A percentile compares a stretch with the other conserved stretches of the same genome.
Conservation (phyloP, 306 rosid genomes). For the Lathyrus oleraceus region DNA sequence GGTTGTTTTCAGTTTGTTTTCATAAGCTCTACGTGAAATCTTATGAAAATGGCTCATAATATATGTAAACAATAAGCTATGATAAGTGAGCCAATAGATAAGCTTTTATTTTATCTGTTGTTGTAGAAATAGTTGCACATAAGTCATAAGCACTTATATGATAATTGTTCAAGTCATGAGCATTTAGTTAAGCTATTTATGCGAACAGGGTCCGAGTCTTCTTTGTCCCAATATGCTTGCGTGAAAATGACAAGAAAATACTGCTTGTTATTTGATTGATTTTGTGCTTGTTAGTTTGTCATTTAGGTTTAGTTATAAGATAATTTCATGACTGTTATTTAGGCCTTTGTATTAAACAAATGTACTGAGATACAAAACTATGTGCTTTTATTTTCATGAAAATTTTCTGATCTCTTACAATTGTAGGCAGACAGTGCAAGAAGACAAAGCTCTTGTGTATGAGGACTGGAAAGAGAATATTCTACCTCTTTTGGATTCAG, state of each 20-base stretch:
- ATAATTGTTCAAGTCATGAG: not conserved
- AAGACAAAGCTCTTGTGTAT: conserved; percentile 60
- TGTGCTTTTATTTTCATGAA: conserved; percentile 28
- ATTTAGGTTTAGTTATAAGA: conserved; percentile 3
- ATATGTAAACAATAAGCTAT: not conserved
- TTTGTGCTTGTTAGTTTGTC: not conserved
- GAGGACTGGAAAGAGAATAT: conserved; percentile 87
- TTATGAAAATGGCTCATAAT: not conserved
- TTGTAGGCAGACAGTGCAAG: conserved; percentile 72
- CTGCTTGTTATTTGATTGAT: not conserved
- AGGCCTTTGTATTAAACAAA: not conserved
- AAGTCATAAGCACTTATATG: not conserved
- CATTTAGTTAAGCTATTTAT: not conserved
- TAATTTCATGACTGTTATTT: not conserved
- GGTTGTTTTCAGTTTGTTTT: not conserved
- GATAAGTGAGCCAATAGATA: no score
- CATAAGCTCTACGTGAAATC: not conserved
- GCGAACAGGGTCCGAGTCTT: not conserved
- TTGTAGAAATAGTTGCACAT: not conserved
- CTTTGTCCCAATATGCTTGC: not conserved
- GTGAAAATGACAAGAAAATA: conserved; percentile 3
- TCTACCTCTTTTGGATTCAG: conserved; percentile 57
- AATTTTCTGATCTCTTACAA: conserved; percentile 42
- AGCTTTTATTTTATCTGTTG: not conserved
- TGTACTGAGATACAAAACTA: conserved; percentile 8